Evolutionary conservation across 2,329 filamentous ascomycete species (phyloP).

Genomic region (Aureobasidium sp.): DNA sequence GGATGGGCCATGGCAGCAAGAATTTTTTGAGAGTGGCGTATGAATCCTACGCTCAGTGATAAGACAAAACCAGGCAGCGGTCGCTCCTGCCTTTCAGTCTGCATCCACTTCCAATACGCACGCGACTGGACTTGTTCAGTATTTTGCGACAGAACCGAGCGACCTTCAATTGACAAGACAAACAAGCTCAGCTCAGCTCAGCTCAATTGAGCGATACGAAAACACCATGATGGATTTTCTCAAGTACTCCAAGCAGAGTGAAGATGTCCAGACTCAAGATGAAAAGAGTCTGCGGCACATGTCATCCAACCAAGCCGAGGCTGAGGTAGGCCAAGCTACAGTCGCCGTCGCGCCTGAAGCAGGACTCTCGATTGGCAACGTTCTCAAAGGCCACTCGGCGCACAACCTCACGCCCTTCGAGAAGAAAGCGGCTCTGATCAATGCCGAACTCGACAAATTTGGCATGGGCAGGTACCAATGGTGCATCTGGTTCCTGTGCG

Average conservation of each 20-base stretch:
- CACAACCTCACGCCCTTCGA: slow-evolving; percentile 23
- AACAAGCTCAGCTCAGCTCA: background rate
- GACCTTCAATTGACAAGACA: background rate
- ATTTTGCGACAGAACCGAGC: background rate
- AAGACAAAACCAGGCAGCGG: background rate
- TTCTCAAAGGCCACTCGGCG: slow-evolving; percentile 1
- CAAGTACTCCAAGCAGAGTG: background rate
- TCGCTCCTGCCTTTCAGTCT: background rate
- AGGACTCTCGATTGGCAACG: background rate
- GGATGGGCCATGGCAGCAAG: background rate
- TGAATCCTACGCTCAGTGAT: background rate
- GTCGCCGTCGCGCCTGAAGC: slow-evolving; percentile 1
- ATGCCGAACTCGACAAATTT: slow-evolving; percentile 41
- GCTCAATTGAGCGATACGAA: slow-evolving; percentile 16
- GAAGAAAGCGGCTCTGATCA: slow-evolving; percentile 36
- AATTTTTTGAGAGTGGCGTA: background rate
- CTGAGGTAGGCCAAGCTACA: background rate
- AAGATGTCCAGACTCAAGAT: background rate
- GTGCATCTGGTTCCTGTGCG: slow-evolving; percentile 32
- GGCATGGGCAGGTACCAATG: slow-evolving; percentile 48
- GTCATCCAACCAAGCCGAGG: background rate
- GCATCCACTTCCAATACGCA: background rate
- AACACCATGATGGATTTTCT: background rate
- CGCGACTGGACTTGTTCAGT: background rate
- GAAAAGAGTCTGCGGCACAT: background rate